Evolutionary conservation across 805 yeast species (phyloP), one percentile per base, ranked within the genome.

Genomic region (Kazachstania viticola): DNA sequence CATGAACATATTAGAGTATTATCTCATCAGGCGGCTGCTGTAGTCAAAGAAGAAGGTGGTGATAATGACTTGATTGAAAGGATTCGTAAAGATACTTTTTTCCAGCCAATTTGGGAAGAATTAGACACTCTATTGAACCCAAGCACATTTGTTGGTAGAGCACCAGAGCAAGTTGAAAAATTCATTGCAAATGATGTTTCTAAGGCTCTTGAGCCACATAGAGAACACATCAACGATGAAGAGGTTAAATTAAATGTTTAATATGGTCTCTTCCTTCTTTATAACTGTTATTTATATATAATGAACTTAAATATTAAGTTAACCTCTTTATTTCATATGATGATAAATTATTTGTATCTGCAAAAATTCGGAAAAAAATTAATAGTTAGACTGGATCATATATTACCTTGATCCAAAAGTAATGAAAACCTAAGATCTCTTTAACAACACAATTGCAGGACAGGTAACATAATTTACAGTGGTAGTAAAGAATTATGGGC

Each of bases 11-110:
- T 91, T 63, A 78, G 98, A 63, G 97, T 91, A 19, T 70, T 91
- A 38, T 83, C 95, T 9, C 98, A 91, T 60, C 88, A 91, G 66
- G 98, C 98, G 9, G 87, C 94, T 38, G 87, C 83, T 31, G 95
- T 87, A 39, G 98, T 91, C 36, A 91, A 91, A 62, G 95, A 85
- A 61, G 79, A 91, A 65, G 98, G 98, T 62, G 96, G 97, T 40
- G 98, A 91, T 58, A 91, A 91, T 53, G 98, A 91, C 60, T 71
- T 91, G 56, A 91, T 87, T 45, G 91, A 87, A 60, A 74, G 96
- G 60, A 67, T 87, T 48, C 73, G 69, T 61, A 69, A 67, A 29
- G 82, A 83, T 39, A 67, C 68, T 37, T 87, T 83, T 66, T 87
- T 87, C 65, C 64, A 73, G 56, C 98, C 98, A 37, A 79, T 91